phyloP scores from a whole-genome alignment of 1,284 basidiomycete species.

The Tilletia setariae region DNA sequence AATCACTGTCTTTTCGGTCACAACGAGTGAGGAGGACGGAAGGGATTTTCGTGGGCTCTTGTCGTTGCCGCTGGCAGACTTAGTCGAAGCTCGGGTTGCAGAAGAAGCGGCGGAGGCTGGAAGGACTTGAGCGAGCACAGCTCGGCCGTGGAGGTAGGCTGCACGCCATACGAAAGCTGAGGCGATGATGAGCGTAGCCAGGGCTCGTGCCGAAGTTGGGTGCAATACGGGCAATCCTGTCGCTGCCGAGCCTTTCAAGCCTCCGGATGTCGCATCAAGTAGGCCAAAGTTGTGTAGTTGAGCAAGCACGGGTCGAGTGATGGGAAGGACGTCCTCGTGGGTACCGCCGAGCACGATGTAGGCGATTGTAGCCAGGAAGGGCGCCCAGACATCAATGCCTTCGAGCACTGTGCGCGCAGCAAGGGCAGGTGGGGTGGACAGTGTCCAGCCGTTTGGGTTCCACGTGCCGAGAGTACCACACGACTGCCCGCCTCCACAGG shows the following conservation, averaged over 20 bases:
- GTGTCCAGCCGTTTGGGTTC: constrained; percentile 37
- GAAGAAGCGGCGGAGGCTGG: neutral
- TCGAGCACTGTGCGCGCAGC: constrained; percentile 30
- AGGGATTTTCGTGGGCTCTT: neutral
- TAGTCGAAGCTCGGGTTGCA: neutral
- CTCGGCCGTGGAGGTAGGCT: constrained; percentile 28
- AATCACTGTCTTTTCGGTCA: neutral
- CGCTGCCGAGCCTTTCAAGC: neutral
- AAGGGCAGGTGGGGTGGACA: constrained; percentile 36
- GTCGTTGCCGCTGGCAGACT: neutral
- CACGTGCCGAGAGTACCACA: constrained; percentile 42
- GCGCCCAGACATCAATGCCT: constrained; percentile 36
- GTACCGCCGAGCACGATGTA: constrained; percentile 32
- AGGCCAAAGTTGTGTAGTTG: constrained; percentile 10
- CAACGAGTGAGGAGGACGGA: neutral
- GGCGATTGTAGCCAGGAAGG: constrained; percentile 29
- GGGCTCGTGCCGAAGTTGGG: constrained; percentile 29
- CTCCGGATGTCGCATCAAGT: constrained; percentile 20
- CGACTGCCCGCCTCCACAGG: constrained; percentile 40
- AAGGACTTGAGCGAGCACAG: no score
- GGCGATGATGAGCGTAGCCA: constrained; percentile 37
- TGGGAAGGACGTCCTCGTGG: constrained; percentile 18
- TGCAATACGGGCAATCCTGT: neutral
- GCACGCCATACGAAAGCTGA: constrained; percentile 34
- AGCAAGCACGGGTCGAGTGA: neutral